A percentile compares a stretch with the other conserved stretches of the same genome.
phyloP scores from a whole-genome alignment of 805 yeast species.

The Myxozyma melibiosi region DNA sequence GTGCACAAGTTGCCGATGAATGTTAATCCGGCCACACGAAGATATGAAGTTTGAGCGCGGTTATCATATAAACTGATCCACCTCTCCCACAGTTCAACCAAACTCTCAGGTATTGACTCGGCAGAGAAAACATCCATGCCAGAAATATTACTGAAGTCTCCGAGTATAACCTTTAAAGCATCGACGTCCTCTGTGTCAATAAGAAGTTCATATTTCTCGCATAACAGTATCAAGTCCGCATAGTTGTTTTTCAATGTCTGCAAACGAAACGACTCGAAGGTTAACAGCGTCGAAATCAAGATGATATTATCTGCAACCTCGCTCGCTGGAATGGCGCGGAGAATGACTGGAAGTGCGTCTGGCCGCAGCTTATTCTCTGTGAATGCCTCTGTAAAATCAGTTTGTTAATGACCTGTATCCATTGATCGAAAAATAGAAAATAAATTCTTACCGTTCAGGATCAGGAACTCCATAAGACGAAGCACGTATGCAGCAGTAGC shows the following conservation, averaged over 20 bases:
- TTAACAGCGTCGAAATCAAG: conserved; percentile 2
- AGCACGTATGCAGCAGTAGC: not conserved
- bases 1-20: conserved; percentile 16
- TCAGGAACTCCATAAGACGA: conserved; percentile 5
- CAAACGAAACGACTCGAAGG: not conserved
- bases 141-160: conserved; percentile 3
- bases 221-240: not conserved
- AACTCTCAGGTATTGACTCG: not conserved
- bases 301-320: conserved; percentile 5
- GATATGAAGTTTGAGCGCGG: not conserved
- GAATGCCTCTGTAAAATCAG: not conserved
- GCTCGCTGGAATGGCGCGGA: not conserved
- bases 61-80: conserved; percentile 4
- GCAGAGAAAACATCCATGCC: conserved; percentile 1
- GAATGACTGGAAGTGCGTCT: not conserved
- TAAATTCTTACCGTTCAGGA: conserved; percentile 7
- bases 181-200: not conserved
- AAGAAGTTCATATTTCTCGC: conserved; percentile 3
- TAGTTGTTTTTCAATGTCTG: not conserved
- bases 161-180: not conserved
- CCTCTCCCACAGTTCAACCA: conserved; percentile 1
- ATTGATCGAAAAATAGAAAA: not conserved
- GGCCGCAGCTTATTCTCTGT: not conserved
- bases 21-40: conserved; percentile 11
- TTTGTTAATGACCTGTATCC: not conserved